Evolutionary conservation across 176 grass and related monocot species (phyloP), one percentile per base, ranked within the genome.

Genomic region (Secale cereale): DNA sequence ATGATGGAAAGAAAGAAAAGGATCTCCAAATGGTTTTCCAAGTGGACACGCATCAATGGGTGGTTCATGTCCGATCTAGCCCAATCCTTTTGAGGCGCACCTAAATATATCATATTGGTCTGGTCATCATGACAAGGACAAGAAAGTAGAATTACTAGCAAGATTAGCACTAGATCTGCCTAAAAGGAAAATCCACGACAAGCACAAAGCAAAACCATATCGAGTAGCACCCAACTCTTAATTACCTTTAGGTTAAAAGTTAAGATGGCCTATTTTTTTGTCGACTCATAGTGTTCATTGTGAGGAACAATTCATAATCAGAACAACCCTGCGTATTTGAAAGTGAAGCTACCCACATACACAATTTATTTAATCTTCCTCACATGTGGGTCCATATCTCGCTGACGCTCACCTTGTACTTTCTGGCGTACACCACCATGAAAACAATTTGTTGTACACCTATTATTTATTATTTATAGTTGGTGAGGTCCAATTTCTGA

Each of bases 51-150:
- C 75, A 78, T 39, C 22, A 78, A 78, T 12, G 13, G 35, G n/a
- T 61, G 32, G 41, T 31, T 75, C 43, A 30, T 9, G 16, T 75
- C 72, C 8, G 8, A 75, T 27, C 25, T 46, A 28, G 23, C 15
- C 27, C 41, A 52, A 30, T 75, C 26, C 15, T 79, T 79, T 43
- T 29, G 57, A 63, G 25, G 25, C 23, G 13, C 59, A 43, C n/a
- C 59, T 43, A 79, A 64, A 57, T 76, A 31, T n/a, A 64, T 43
- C 25, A 27, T 64, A 64, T 11, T 64, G 60, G 70, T 43, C 8
- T 78, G 50, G 52, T 27, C 80, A 70, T 79, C 23, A 16, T 88
- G 65, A 83, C 40, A 88, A 50, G 25, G 80, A 88, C 54, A 39
- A 63, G 37, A 83, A 71, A 88, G 79, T 32, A 67, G 35, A 22